Evolutionary conservation across 306 rosid species (phyloP).

Genomic region (Argentina anserina): DNA sequence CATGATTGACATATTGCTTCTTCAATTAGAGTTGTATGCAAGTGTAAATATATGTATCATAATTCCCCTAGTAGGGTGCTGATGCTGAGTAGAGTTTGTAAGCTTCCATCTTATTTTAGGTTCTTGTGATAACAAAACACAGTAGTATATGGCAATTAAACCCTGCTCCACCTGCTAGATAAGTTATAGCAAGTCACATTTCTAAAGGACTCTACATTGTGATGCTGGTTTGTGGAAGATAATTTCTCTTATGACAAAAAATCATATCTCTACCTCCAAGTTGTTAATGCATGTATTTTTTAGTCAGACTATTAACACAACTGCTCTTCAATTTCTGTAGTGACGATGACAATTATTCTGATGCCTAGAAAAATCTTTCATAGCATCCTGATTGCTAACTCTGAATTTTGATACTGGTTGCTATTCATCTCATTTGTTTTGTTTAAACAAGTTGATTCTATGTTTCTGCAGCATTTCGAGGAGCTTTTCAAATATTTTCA

Average conservation of each 20-base stretch:
- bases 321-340: background rate
- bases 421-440: background rate
- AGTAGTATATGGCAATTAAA: background rate
- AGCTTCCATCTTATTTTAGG: background rate
- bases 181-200: background rate
- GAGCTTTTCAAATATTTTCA: constrained; percentile 73
- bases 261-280: background rate
- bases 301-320: background rate
- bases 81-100: background rate
- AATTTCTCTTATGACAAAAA: background rate
- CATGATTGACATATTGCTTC: background rate
- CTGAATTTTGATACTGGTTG: background rate
- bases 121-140: background rate
- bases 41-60: too few species aligned
- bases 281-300: background rate
- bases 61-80: background rate
- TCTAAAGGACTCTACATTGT: background rate
- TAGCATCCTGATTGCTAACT: background rate
- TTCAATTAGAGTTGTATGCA: background rate
- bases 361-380: background rate
- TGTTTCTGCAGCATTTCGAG: constrained; percentile 68
- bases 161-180: background rate
- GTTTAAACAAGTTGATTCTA: constrained; percentile 15
- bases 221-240: background rate
- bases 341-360: background rate